Evolutionary conservation across 2,329 filamentous ascomycete species (phyloP), one percentile per base, ranked within the genome.

Genomic region (Pseudocercospora pini-densiflorae): DNA sequence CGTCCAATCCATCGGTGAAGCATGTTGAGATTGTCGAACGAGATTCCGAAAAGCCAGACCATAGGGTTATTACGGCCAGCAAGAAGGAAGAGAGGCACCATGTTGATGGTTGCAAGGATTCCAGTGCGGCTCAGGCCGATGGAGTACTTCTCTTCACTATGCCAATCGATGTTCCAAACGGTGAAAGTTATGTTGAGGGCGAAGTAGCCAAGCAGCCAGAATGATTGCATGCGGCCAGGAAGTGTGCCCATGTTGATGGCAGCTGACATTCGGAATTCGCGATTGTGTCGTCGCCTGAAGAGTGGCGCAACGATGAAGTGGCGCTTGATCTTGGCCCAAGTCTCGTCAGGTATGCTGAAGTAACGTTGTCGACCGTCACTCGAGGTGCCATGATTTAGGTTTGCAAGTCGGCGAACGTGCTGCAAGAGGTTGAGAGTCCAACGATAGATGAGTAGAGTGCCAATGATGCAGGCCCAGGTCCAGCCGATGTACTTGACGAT

Each of bases 1-100:
- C 91, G 88, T 72, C 91, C 91, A 69, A 93, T 86, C 91, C 91
- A 94, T 68, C 92, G 87, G 79, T 94, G 91, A 65, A 94, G 83
- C 68, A 94, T 80, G 81, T 94, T 94, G 84, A 92, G 93, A 0
- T 90, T 92, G 78, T 94, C 91, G 77, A 93, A 94, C 3, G 90
- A 92, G 70, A 94, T 88, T 68, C 88, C 88, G 61, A 92, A 84
- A 70, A 91, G 82, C 67, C 83, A 83, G 75, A 94, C 92, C 70
- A 94, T 83, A 23, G 90, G 90, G 79, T 94, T 94, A 81, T 93
- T 94, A 72, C 91, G 86, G 49, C 89, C 89, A 55, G 90, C 90
- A 77, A 93, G 83, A 59, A 93, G 78, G 79, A 93, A 91, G 3
- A 94, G 82, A 1, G 92, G 91, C 67, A 90, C 84, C 91, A 94